Evolutionary conservation across 805 yeast species (phyloP).

Genomic region (Candida sonorensis): DNA sequence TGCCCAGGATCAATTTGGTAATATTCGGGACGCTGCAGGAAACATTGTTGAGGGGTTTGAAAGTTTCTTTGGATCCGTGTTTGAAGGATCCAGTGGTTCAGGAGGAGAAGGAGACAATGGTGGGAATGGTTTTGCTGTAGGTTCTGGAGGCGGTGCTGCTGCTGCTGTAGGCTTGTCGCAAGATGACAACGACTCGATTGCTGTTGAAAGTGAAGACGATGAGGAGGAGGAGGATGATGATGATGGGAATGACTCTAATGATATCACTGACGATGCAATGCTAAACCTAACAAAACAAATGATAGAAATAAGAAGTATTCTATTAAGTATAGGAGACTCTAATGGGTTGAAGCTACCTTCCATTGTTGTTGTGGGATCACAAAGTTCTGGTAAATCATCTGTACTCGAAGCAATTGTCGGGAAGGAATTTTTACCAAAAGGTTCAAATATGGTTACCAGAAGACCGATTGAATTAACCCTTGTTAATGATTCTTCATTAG

Average conservation of each 20-base stretch:
- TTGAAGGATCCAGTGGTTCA: slow-evolving; percentile 15
- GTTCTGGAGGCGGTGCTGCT: slow-evolving; percentile 53
- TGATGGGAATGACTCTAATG: slow-evolving; percentile 40
- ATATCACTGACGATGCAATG: slow-evolving; percentile 70
- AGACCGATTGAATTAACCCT: slow-evolving; percentile 94
- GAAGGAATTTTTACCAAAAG: slow-evolving; percentile 96
- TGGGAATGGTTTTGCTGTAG: slow-evolving; percentile 31
- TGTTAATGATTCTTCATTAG: slow-evolving; percentile 72
- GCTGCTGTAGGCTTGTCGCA: slow-evolving; percentile 34
- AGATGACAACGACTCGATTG: slow-evolving; percentile 22
- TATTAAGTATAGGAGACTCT: slow-evolving; percentile 64
- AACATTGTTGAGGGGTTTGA: slow-evolving; percentile 40
- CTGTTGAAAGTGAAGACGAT: slow-evolving; percentile 27
- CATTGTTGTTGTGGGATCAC: slow-evolving; percentile 95
- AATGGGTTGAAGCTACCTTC: slow-evolving; percentile 83
- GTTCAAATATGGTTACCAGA: slow-evolving; percentile 96
- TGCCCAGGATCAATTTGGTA: slow-evolving; percentile 58
- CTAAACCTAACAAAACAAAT: slow-evolving; percentile 85
- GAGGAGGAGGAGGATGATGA: slow-evolving; percentile 33
- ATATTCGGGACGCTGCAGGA: slow-evolving; percentile 56
- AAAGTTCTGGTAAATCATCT: slow-evolving; percentile 94
- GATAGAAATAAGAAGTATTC: slow-evolving; percentile 87
- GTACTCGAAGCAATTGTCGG: slow-evolving; percentile 96
- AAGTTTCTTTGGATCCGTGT: slow-evolving; percentile 24
- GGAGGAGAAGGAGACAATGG: slow-evolving; percentile 26